Conservation (phyloP, 768 basidiomycete genomes). For the Suillus tomentosus region DNA sequence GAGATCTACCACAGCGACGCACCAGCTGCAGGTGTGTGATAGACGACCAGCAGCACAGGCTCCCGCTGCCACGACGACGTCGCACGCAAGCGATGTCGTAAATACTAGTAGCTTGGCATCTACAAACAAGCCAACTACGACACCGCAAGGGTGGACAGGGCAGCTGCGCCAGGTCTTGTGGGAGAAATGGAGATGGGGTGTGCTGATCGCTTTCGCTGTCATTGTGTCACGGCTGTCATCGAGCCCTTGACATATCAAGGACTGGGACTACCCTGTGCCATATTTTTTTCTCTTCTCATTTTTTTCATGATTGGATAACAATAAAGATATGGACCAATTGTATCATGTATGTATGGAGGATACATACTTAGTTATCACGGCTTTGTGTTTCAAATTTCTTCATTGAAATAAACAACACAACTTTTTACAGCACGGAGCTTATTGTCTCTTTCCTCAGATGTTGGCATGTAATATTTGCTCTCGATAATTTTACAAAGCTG, state of each 20-base stretch:
- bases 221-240: slow-evolving; percentile 77
- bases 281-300: slow-evolving; percentile 13
- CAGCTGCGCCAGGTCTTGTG: slow-evolving; percentile 68
- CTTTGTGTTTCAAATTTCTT: not conserved
- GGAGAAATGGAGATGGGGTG: slow-evolving; percentile 87
- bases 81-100: slow-evolving; percentile 15
- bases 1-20: slow-evolving; percentile 24
- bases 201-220: slow-evolving; percentile 75
- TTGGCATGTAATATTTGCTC: not conserved
- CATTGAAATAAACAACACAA: not conserved
- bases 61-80: slow-evolving; percentile 19
- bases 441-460: not conserved
- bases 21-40: slow-evolving; percentile 22
- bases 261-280: slow-evolving; percentile 8
- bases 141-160: slow-evolving; percentile 55
- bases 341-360: slow-evolving; percentile 5
- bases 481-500: not conserved
- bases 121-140: slow-evolving; percentile 31
- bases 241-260: slow-evolving; percentile 29
- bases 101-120: slow-evolving; percentile 20
- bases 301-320: slow-evolving; percentile 7
- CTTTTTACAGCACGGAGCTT: not conserved
- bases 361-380: slow-evolving; percentile 7
- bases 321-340: slow-evolving; percentile 10
- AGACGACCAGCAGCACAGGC: slow-evolving; percentile 22